Conservation (phyloP, 371 early-diverging fungal species). For the Coemansia sp. region DNA sequence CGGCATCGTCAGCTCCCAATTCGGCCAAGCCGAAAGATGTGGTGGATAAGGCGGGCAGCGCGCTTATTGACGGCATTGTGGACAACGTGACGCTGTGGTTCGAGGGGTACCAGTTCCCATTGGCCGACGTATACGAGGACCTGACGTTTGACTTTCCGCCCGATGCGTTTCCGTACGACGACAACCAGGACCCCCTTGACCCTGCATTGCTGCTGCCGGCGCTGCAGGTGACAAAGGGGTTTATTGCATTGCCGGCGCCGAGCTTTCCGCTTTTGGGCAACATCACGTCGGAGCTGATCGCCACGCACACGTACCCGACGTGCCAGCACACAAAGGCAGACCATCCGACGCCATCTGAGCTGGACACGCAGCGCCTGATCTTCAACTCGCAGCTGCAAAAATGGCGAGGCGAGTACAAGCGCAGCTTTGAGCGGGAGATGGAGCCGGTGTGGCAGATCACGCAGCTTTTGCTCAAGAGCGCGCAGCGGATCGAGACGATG, state of each 20-base stretch:
- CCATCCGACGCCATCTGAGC: slow-evolving; percentile 67
- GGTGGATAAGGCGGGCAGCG: slow-evolving; percentile 5
- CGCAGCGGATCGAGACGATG: slow-evolving; percentile 55
- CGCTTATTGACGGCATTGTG: slow-evolving; percentile 49
- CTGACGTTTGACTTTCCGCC: slow-evolving; percentile 57
- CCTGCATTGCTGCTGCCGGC: slow-evolving; percentile 64
- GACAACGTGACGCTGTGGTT: slow-evolving; percentile 52
- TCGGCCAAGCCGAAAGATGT: slow-evolving; percentile 6
- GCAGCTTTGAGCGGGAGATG: slow-evolving; percentile 55
- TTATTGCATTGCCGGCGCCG: slow-evolving; percentile 63
- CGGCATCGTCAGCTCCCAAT: slow-evolving; percentile 17
- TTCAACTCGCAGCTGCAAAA: slow-evolving; percentile 59
- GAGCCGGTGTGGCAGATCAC: slow-evolving; percentile 57
- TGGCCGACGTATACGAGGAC: slow-evolving; percentile 55
- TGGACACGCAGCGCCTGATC: slow-evolving; percentile 68
- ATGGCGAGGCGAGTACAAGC: slow-evolving; percentile 53
- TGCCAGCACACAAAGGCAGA: slow-evolving; percentile 71
- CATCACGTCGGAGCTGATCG: slow-evolving; percentile 68
- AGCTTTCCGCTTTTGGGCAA: slow-evolving; percentile 69
- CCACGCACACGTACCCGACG: slow-evolving; percentile 71
- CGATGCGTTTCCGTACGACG: slow-evolving; percentile 63
- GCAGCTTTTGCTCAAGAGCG: slow-evolving; percentile 54
- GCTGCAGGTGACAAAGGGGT: slow-evolving; percentile 53
- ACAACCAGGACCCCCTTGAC: slow-evolving; percentile 62
- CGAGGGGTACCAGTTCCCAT: slow-evolving; percentile 52